A percentile compares a stretch with the other conserved stretches of the same genome.
phyloP scores from a whole-genome alignment of 2,329 filamentous ascomycete genomes.

The Monosporascus cannonballus region DNA sequence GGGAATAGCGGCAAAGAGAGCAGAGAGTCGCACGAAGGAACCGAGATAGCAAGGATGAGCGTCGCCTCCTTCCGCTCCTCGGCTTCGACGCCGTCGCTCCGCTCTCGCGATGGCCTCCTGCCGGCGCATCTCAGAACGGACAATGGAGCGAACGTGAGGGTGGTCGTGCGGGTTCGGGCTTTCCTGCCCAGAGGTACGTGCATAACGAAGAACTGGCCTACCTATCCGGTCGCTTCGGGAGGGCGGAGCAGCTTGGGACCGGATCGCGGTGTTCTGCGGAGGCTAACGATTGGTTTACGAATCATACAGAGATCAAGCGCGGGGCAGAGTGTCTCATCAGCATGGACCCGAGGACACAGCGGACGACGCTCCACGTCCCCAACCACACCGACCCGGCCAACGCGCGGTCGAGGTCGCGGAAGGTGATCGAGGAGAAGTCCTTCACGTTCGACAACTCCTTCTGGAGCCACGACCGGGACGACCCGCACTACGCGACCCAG shows the following conservation, averaged over 20 bases:
- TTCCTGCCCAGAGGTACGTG: constrained; percentile 70
- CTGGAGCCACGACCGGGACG: constrained; percentile 80
- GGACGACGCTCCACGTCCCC: constrained; percentile 73
- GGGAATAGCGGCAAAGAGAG: too few species aligned
- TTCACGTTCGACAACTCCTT: constrained; percentile 98
- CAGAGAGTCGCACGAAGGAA: too few species aligned
- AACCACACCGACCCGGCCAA: constrained; percentile 48
- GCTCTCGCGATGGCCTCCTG: constrained; percentile 64
- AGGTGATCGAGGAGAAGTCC: constrained; percentile 75
- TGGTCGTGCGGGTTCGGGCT: constrained; percentile 74
- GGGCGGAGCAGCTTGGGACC: background rate
- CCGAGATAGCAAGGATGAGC: background rate
- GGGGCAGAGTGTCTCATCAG: constrained; percentile 78
- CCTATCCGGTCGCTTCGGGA: background rate
- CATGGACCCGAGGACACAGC: constrained; percentile 85
- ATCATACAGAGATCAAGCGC: constrained; percentile 65
- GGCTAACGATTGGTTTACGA: constrained; percentile 5
- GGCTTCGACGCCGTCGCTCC: constrained; percentile 72
- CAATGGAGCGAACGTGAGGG: constrained; percentile 69
- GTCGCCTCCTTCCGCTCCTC: constrained; percentile 45
- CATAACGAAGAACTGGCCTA: background rate
- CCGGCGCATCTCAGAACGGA: constrained; percentile 51
- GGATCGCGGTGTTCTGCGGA: constrained; percentile 1
- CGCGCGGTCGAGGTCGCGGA: constrained; percentile 59
- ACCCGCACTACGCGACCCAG: constrained; percentile 85